These are phyloP conservation scores for Brasenia schreberi DNA, from an alignment of 164 flowering plant species.

Conservation along the genomic window DNA sequence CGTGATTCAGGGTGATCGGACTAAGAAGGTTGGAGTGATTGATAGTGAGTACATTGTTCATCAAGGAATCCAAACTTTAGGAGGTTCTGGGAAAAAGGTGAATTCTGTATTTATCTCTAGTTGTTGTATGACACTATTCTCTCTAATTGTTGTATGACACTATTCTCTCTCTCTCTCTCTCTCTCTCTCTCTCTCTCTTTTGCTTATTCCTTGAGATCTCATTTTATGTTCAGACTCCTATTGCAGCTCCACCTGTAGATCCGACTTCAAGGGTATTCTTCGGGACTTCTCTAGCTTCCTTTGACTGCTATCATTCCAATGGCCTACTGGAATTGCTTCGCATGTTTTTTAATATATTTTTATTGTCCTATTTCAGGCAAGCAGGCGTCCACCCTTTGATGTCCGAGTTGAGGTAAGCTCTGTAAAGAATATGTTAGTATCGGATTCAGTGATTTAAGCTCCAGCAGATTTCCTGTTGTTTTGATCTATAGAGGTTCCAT, in stretches of 20 bases:
- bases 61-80: conserved; percentile 64
- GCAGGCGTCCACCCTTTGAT: conserved; percentile 23
- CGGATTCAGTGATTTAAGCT: too few relatives aligned
- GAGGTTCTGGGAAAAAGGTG: conserved; percentile 30
- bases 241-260: not conserved
- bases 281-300: not conserved
- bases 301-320: too few relatives aligned
- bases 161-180: not conserved
- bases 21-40: conserved; percentile 65
- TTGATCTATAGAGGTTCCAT: too few relatives aligned
- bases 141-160: not conserved
- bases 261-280: not conserved
- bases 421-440: not conserved
- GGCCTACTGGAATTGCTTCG: too few relatives aligned
- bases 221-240: not conserved
- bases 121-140: not conserved
- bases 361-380: conserved; percentile 20
- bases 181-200: not conserved
- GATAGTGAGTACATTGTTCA: conserved; percentile 71
- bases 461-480: too few relatives aligned
- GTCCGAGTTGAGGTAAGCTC: conserved; percentile 55
- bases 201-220: not conserved
- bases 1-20: conserved; percentile 56
- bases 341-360: too few relatives aligned
- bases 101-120: conserved; percentile 5